Percentiles rank a stretch among this genome's conserved stretches.
These are phyloP conservation scores for Knoxdaviesia proteae DNA, from an alignment of 2,329 filamentous ascomycete species.

Conservation along the genomic window DNA sequence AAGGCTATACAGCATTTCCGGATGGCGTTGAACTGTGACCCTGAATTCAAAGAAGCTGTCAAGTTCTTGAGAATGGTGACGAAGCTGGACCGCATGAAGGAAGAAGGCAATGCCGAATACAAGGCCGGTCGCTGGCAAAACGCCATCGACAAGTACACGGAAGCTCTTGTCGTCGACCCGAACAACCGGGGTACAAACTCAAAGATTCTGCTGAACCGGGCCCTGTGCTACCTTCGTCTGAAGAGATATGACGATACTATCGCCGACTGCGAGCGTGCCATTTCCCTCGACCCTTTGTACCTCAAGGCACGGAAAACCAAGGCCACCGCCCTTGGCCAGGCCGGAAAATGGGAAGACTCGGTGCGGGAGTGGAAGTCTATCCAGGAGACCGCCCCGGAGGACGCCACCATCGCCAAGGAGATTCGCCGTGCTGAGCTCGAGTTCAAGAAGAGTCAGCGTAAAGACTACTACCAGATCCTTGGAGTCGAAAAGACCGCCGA, in stretches of 20 bases:
- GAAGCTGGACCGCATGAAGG: constrained; percentile 82
- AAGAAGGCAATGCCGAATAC: constrained; percentile 79
- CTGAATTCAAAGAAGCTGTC: constrained; percentile 73
- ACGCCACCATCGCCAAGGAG: constrained; percentile 63
- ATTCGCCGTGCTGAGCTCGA: constrained; percentile 81
- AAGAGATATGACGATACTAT: constrained; percentile 72
- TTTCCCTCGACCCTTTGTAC: constrained; percentile 67
- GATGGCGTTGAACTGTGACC: constrained; percentile 74
- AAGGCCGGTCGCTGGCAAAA: constrained; percentile 63
- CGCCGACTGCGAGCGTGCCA: constrained; percentile 65
- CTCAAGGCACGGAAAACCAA: constrained; percentile 83
- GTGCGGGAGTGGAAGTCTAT: constrained; percentile 76
- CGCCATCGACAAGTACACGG: constrained; percentile 67
- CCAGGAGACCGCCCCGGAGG: constrained; percentile 62
- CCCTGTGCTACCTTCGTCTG: constrained; percentile 62
- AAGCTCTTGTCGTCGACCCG: constrained; percentile 70
- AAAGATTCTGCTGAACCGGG: constrained; percentile 85
- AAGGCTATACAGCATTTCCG: constrained; percentile 87
- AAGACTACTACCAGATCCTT: constrained; percentile 98
- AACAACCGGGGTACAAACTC: constrained; percentile 81
- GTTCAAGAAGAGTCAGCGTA: constrained; percentile 90
- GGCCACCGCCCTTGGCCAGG: constrained; percentile 70
- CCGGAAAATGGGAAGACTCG: constrained; percentile 81
- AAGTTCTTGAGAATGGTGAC: constrained; percentile 80
- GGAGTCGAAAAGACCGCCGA: constrained; percentile 68